phyloP scores from a whole-genome alignment of 345 rosid genomes.

The Eucalyptus pumila region DNA sequence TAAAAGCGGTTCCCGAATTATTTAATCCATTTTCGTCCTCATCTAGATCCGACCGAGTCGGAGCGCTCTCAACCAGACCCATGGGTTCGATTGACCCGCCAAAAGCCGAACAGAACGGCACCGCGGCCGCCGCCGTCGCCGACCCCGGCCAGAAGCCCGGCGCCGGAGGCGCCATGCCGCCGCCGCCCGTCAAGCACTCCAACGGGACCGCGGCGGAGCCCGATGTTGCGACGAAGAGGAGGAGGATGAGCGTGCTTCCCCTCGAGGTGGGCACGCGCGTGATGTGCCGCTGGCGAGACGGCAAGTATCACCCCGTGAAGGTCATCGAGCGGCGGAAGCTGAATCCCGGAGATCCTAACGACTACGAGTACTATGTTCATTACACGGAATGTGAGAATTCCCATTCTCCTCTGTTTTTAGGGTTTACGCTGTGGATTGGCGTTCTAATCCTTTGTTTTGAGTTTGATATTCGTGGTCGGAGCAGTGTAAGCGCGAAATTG shows the following conservation, averaged over 20 bases:
- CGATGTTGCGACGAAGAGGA: slow-evolving; percentile 40
- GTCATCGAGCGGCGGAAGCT: slow-evolving; percentile 90
- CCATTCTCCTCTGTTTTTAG: not conserved
- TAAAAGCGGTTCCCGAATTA: not conserved
- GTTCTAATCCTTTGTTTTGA: not conserved
- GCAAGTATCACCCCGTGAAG: slow-evolving; percentile 87
- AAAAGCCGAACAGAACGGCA: slow-evolving; percentile 29
- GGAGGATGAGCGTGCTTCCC: slow-evolving; percentile 53
- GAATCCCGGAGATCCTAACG: slow-evolving; percentile 30
- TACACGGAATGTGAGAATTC: slow-evolving; percentile 81
- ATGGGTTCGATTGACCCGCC: slow-evolving; percentile 80
- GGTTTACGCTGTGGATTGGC: not conserved
- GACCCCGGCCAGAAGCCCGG: slow-evolving; percentile 23
- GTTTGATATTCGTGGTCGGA: not conserved
- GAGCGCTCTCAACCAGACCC: not conserved
- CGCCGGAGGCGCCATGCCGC: slow-evolving; percentile 2
- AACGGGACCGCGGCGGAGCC: slow-evolving; percentile 16
- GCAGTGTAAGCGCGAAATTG: not conserved
- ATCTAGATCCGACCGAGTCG: not conserved
- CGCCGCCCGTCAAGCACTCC: not conserved
- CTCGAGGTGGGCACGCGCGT: slow-evolving; percentile 97
- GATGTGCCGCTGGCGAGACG: slow-evolving; percentile 96
- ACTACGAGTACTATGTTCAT: slow-evolving; percentile 95
- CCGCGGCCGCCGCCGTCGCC: not conserved
- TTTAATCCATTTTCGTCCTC: not conserved